phyloP scores from a whole-genome alignment of 2,329 filamentous ascomycete species.

The Botrytis elliptica region DNA sequence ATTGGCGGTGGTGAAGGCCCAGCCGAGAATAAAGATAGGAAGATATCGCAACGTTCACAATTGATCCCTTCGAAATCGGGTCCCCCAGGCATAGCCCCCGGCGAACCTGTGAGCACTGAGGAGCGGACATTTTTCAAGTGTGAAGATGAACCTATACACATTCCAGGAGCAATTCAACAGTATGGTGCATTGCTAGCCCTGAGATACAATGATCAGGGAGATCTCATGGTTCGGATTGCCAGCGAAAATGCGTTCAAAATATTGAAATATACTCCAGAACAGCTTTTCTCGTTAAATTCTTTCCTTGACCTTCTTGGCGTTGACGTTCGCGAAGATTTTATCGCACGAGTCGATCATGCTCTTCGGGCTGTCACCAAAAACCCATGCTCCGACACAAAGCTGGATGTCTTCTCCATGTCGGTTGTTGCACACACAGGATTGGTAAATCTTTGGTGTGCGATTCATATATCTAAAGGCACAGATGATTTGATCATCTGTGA shows the following conservation, averaged over 20 bases:
- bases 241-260: conserved; percentile 78
- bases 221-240: conserved; percentile 67
- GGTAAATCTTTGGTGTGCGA: conserved; percentile 18
- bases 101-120: conserved; percentile 19
- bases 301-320: conserved; percentile 87
- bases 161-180: conserved; percentile 56
- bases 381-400: conserved; percentile 61
- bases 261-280: conserved; percentile 72
- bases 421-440: conserved; percentile 16
- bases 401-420: conserved; percentile 82
- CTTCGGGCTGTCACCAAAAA: conserved; percentile 3
- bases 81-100: conserved; percentile 26
- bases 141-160: conserved; percentile 88
- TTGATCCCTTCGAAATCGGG: conserved; percentile 26
- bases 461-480: conserved; percentile 54
- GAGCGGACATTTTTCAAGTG: conserved; percentile 50
- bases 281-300: conserved; percentile 70
- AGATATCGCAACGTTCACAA: conserved; percentile 25
- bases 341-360: conserved; percentile 11
- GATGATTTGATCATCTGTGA: conserved; percentile 78
- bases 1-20: background rate
- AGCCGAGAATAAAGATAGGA: conserved; percentile 1
- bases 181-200: conserved; percentile 78
- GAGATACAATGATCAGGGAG: conserved; percentile 66
- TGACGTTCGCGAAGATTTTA: conserved; percentile 51